These are phyloP conservation scores for Delitschia confertaspora DNA, from an alignment of 495 filamentous ascomycete species.

Conservation along the genomic window DNA sequence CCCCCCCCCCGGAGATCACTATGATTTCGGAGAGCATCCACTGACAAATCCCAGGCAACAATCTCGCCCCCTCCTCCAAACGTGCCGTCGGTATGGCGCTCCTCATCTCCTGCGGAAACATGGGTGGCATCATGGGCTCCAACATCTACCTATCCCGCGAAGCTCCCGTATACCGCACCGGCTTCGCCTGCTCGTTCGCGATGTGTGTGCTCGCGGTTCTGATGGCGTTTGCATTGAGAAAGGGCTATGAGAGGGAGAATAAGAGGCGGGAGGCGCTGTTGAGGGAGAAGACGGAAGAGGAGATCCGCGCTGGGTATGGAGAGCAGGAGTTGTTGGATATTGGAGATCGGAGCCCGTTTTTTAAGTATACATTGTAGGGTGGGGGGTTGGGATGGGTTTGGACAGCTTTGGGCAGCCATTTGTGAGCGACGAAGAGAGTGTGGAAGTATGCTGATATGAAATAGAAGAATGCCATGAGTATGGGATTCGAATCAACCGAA, in stretches of 20 bases:
- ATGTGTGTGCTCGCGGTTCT: conserved; percentile 12
- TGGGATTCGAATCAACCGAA: too few species aligned
- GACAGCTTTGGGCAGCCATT: too few species aligned
- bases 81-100: conserved; percentile 32
- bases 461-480: too few species aligned
- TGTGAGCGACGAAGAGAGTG: too few species aligned
- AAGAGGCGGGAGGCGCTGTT: conserved; percentile 4
- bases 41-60: too few species aligned
- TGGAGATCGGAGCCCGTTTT: conserved; percentile 23
- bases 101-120: conserved; percentile 23
- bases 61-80: conserved; percentile 29
- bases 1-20: too few species aligned
- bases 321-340: conserved; percentile 24
- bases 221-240: conserved; percentile 16
- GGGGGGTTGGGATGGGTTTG: too few species aligned
- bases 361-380: conserved; percentile 21
- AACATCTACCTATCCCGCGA: conserved; percentile 21
- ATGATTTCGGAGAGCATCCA: too few species aligned
- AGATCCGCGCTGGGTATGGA: conserved; percentile 16
- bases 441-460: too few species aligned
- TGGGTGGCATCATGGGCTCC: conserved; percentile 25
- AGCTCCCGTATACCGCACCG: conserved; percentile 21
- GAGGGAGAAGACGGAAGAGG: conserved; percentile 9
- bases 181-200: conserved; percentile 15
- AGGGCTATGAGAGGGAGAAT: conserved; percentile 16